Evolutionary conservation across 345 rosid species (phyloP), one percentile per base, ranked within the genome.

Genomic region (Durio zibethinus): DNA sequence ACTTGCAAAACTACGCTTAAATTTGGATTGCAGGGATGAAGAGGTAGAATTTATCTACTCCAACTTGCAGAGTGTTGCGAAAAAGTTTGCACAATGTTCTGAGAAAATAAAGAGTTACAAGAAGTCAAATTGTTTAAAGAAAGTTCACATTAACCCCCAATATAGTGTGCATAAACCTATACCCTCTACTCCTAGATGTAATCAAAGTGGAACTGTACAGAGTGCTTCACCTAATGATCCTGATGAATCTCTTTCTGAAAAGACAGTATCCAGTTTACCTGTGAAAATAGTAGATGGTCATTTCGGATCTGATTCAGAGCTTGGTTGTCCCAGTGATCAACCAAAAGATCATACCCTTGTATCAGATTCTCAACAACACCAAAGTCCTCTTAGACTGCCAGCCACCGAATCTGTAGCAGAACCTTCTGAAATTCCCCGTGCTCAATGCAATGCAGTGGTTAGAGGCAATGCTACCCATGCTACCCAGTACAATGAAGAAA

Each of bases 41-140:
- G 94, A 93, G 80, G 92, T 86, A 47, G 89, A 92, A 57, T 78
- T 71, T 81, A 79, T 89, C 29, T 91, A 87, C 80, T 86, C 87
- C 12, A 72, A 81, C 77, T 74, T 93, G 79, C 86, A 78, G 72
- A 83, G 84, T 84, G 53, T 87, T 84, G 94, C 89, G 85, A 85
- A 85, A 76, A 53, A 77, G 63, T 96, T 93, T 82, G 66, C 88
- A 68, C 70, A 75, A 43, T 73, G 54, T 68, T 82, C 47, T 9
- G 83, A 75, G 80, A 67, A 61, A 27, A 7, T 70, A 9, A 25
- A 57, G 20, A 52, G 64, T 21, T 36, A 52, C 20, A 57, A 71
- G 72, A 74, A 59, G 54, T 57, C 65, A 61, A 10, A 76, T 56
- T 38, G 60, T 75, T 57, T 53, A 27, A 50, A 63, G 43, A 54